Percentiles rank a stretch among this genome's conserved stretches.
Conservation (phyloP, 176 grass and related monocot genomes). For the Cenchrus purpureus region DNA sequence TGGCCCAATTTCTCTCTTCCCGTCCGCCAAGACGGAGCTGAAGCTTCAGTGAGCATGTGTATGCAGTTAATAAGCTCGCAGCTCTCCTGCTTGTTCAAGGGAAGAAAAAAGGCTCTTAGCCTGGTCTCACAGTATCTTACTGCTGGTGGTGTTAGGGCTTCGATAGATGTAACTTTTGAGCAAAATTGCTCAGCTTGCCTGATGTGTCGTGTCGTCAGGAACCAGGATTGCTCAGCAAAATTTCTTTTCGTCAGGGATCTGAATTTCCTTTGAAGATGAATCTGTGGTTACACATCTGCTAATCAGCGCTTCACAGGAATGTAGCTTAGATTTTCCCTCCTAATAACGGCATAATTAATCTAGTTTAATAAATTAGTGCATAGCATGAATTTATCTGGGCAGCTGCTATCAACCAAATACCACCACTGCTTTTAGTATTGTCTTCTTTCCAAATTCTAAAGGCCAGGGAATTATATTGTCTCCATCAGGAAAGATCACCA, state of each 20-base stretch:
- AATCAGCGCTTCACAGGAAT: background rate
- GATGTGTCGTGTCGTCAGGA: background rate
- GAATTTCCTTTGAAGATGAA: background rate
- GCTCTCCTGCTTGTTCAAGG: too few species aligned
- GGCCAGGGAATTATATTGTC: background rate
- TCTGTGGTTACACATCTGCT: background rate
- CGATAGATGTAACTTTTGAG: background rate
- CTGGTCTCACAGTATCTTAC: background rate
- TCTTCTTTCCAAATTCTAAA: background rate
- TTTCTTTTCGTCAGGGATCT: background rate
- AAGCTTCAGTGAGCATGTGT: too few species aligned
- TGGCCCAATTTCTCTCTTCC: background rate
- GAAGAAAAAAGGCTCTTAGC: too few species aligned
- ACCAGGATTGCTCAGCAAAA: background rate
- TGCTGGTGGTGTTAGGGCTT: background rate
- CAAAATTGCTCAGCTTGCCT: slow-evolving; percentile 3
- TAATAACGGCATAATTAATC: background rate
- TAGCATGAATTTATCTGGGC: too few species aligned
- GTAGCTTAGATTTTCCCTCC: background rate
- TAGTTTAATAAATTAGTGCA: background rate
- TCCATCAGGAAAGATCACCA: background rate
- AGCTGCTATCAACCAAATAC: background rate
- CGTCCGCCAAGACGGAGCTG: background rate
- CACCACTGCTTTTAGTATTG: background rate
- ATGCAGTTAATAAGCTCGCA: too few species aligned